phyloP scores from a whole-genome alignment of 192 early-diverging fungal species.

The Umbelopsis ramanniana region DNA sequence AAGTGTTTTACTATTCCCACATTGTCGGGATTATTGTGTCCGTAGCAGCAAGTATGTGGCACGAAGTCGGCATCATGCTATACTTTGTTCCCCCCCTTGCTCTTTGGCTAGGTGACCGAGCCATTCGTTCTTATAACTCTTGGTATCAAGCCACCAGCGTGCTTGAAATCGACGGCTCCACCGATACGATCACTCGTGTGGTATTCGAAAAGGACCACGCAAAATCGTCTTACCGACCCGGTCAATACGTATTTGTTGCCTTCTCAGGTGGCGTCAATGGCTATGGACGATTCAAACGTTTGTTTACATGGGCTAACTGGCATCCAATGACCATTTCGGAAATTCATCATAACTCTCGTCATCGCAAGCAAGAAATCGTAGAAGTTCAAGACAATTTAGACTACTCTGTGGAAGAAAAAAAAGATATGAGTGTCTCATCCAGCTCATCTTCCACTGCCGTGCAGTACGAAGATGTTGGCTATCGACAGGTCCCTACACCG shows the following conservation, averaged over 20 bases:
- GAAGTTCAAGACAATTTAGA: neutral
- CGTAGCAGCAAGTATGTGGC: constrained; percentile 34
- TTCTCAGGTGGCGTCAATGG: constrained; percentile 29
- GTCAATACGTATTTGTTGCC: constrained; percentile 51
- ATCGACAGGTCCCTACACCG: neutral
- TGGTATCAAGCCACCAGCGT: constrained; percentile 24
- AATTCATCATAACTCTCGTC: constrained; percentile 18
- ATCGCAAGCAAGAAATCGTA: neutral
- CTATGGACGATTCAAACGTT: neutral
- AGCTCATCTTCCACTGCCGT: constrained; percentile 9
- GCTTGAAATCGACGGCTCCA: constrained; percentile 13
- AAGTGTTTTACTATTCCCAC: constrained; percentile 48
- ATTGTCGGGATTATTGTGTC: constrained; percentile 41
- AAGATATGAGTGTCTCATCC: neutral
- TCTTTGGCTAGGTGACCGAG: constrained; percentile 42
- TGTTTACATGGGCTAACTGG: constrained; percentile 32
- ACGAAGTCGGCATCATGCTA: constrained; percentile 31
- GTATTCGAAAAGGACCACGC: constrained; percentile 25
- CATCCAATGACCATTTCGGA: constrained; percentile 43
- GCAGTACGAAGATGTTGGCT: neutral
- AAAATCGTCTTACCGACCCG: constrained; percentile 32
- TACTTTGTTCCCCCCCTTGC: constrained; percentile 33
- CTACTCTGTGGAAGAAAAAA: neutral
- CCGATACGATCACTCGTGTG: constrained; percentile 15
- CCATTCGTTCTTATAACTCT: constrained; percentile 36